Percentiles rank a stretch among this genome's conserved stretches.
phyloP scores from a whole-genome alignment of 2,329 filamentous ascomycete genomes.

The Talaromyces sp. region DNA sequence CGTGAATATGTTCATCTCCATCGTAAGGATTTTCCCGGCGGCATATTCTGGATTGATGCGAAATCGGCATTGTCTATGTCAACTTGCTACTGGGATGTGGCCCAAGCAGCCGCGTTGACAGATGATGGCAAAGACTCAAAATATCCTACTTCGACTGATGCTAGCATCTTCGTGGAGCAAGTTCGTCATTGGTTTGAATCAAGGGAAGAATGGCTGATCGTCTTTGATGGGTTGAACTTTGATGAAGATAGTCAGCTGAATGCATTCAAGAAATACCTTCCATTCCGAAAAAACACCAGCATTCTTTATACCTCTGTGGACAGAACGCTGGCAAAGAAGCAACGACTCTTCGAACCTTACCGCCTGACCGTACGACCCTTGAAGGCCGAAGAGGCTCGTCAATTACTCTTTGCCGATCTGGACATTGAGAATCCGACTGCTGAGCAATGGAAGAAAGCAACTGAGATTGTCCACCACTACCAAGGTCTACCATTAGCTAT shows the following conservation, averaged over 20 bases:
- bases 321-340: conserved; percentile 50
- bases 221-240: conserved; percentile 63
- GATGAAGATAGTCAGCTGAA: conserved; percentile 50
- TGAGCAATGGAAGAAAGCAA: conserved; percentile 53
- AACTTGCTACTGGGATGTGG: conserved; percentile 62
- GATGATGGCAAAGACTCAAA: conserved; percentile 40
- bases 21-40: conserved; percentile 56
- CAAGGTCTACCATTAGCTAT: conserved; percentile 63
- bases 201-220: conserved; percentile 60
- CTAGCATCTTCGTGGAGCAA: conserved; percentile 49
- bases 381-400: conserved; percentile 53
- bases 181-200: conserved; percentile 59
- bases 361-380: conserved; percentile 54
- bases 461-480: conserved; percentile 59
- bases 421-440: conserved; percentile 53
- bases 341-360: conserved; percentile 56
- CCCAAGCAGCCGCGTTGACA: conserved; percentile 50
- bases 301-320: conserved; percentile 66
- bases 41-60: conserved; percentile 65
- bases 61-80: conserved; percentile 55
- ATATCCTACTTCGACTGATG: conserved; percentile 31
- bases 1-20: conserved; percentile 62
- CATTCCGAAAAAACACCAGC: conserved; percentile 57
- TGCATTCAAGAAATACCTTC: conserved; percentile 56
- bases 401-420: conserved; percentile 58